These are phyloP conservation scores for Amphicarpaea edgeworthii DNA, from an alignment of 306 rosid species.

Conservation along the genomic window DNA sequence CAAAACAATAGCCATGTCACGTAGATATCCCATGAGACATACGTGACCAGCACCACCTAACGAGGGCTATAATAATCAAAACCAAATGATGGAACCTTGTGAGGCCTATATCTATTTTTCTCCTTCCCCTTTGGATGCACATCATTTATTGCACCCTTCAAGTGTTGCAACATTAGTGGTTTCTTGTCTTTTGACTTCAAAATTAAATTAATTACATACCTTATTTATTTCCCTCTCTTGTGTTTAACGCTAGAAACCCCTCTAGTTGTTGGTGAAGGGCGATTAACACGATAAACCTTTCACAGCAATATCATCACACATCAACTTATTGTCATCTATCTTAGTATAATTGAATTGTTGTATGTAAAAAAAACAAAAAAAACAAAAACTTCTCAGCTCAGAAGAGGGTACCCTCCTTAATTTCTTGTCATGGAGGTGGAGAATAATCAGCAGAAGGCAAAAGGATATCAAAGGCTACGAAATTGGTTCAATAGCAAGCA, in stretches of 20 bases:
- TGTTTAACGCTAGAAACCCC: constrained; percentile 59
- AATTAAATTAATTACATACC: background rate
- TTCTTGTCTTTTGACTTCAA: constrained; percentile 44
- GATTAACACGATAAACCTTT: too few relatives aligned
- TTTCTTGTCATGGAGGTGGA: constrained; percentile 58
- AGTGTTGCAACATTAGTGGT: constrained; percentile 35
- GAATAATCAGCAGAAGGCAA: constrained; percentile 53
- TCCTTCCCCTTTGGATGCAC: constrained; percentile 40
- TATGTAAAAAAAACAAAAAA: background rate
- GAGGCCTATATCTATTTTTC: constrained; percentile 61
- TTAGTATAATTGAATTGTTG: background rate
- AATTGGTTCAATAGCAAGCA: constrained; percentile 65
- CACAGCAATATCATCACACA: too few relatives aligned
- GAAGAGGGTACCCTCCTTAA: background rate
- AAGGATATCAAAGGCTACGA: constrained; percentile 56
- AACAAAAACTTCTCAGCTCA: too few relatives aligned
- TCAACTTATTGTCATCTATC: constrained; percentile 17
- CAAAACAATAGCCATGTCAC: constrained; percentile 47
- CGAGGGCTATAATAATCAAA: constrained; percentile 57
- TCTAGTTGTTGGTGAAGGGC: too few relatives aligned
- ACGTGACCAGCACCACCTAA: constrained; percentile 83
- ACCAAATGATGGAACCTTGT: constrained; percentile 62
- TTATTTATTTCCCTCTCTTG: constrained; percentile 54
- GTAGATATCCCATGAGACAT: constrained; percentile 60
- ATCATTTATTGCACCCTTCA: constrained; percentile 48